phyloP scores from a whole-genome alignment of 2,329 filamentous ascomycete genomes.

The Pyrenochaeta sp. region DNA sequence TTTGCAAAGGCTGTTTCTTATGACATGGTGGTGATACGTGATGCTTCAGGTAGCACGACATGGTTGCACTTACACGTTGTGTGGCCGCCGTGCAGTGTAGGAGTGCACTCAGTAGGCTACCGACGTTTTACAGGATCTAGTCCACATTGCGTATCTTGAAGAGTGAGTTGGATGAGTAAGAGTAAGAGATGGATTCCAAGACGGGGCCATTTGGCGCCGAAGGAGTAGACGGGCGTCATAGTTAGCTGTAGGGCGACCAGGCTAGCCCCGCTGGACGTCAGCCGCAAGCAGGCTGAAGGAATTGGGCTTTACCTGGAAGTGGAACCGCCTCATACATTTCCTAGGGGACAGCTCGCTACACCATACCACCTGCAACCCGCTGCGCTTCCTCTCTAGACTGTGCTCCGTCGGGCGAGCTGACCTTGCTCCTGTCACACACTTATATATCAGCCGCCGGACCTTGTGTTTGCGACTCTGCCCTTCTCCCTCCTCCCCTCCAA shows the following conservation, averaged over 20 bases:
- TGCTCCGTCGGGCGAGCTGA: conserved; percentile 15
- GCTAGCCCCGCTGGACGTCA: conserved; percentile 31
- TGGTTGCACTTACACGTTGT: conserved; percentile 6
- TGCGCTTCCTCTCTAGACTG: conserved; percentile 7
- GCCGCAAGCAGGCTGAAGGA: conserved; percentile 37
- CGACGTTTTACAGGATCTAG: too few species aligned
- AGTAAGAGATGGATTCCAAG: too few species aligned
- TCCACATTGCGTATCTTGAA: too few species aligned
- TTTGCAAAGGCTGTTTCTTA: too few species aligned
- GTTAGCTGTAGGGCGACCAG: too few species aligned
- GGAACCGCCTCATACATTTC: conserved; percentile 10
- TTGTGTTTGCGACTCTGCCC: conserved; percentile 7
- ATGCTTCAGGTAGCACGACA: conserved; percentile 2
- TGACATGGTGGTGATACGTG: too few species aligned
- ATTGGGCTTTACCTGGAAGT: conserved; percentile 28
- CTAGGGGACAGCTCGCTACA: not conserved
- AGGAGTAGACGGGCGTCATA: conserved; percentile 32
- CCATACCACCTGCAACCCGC: conserved; percentile 2
- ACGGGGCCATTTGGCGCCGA: too few species aligned
- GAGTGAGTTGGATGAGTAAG: too few species aligned
- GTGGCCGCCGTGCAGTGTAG: not conserved
- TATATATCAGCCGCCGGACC: conserved; percentile 21
- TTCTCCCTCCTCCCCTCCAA: conserved; percentile 9
- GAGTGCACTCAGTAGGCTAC: too few species aligned
- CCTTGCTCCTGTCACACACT: conserved; percentile 17